Evolutionary conservation across 352 stramenopile species (phyloP).

Genomic region (Pythium brassicae): DNA sequence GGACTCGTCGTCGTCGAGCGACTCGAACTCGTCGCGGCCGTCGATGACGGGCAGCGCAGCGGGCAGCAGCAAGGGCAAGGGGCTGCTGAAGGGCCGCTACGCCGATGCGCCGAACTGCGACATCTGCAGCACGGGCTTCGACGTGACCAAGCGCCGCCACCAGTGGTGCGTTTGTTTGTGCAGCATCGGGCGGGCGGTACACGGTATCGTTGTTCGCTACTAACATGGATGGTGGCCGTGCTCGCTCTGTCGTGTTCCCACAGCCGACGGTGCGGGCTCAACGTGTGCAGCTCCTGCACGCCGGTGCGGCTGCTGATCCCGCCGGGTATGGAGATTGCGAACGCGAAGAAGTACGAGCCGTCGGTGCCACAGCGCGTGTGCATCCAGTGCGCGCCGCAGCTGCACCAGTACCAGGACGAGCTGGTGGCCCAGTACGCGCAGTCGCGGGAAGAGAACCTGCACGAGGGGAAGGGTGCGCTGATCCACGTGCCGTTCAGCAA

Average conservation of each 20-base stretch:
- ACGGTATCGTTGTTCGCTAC: no score
- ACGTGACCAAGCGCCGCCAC: conserved; percentile 54
- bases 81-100: conserved; percentile 64
- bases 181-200: no score
- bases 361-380: conserved; percentile 74
- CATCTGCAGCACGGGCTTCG: conserved; percentile 51
- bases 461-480: conserved; percentile 55
- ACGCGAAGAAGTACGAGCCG: conserved; percentile 65
- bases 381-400: conserved; percentile 72
- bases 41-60: conserved; percentile 4
- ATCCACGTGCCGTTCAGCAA: conserved; percentile 71
- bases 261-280: conserved; percentile 68
- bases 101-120: conserved; percentile 57
- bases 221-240: conserved; percentile 24
- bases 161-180: conserved; percentile 29
- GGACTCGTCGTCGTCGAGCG: conserved; percentile 35
- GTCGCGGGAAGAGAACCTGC: conserved; percentile 78
- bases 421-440: conserved; percentile 73
- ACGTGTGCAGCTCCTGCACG: conserved; percentile 64
- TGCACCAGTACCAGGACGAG: conserved; percentile 68
- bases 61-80: conserved; percentile 23
- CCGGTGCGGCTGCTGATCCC: conserved; percentile 73
- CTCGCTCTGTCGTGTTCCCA: conserved; percentile 73
- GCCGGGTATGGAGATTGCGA: conserved; percentile 45
- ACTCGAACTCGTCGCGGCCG: conserved; percentile 20